Evolutionary conservation across 805 yeast genomes (phyloP).

Genomic region (Candida sonorensis): DNA sequence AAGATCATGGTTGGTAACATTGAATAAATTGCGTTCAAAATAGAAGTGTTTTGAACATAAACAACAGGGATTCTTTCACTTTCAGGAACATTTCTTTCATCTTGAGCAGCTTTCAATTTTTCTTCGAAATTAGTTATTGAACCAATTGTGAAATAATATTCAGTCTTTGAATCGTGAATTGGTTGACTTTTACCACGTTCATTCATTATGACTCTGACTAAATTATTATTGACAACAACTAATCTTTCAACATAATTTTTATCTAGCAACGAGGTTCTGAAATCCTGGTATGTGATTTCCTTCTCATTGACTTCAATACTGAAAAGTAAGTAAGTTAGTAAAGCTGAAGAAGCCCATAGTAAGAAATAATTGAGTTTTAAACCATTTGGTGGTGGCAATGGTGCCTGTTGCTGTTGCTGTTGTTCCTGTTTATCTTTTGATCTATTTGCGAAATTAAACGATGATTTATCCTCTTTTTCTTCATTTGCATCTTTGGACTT

Average conservation of each 20-base stretch:
- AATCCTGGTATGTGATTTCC: slow-evolving; percentile 55
- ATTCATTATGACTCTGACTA: slow-evolving; percentile 64
- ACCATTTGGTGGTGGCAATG: background rate
- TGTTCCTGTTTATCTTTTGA: background rate
- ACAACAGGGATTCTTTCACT: slow-evolving; percentile 71
- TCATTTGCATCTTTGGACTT: background rate
- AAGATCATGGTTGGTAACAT: slow-evolving; percentile 76
- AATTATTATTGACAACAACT: slow-evolving; percentile 63
- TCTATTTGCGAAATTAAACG: too few relatives aligned
- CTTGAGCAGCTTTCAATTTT: slow-evolving; percentile 69
- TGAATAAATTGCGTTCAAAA: slow-evolving; percentile 57
- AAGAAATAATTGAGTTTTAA: slow-evolving; percentile 15
- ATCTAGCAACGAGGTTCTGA: slow-evolving; percentile 70
- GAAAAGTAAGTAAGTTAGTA: slow-evolving; percentile 13
- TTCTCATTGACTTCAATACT: slow-evolving; percentile 18
- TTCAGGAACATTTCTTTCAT: slow-evolving; percentile 57
- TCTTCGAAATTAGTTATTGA: slow-evolving; percentile 82
- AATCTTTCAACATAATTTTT: slow-evolving; percentile 72
- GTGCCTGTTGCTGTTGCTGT: background rate
- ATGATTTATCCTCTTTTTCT: too few relatives aligned
- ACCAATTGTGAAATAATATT: slow-evolving; percentile 70
- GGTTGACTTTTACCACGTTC: slow-evolving; percentile 31
- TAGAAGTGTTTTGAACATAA: slow-evolving; percentile 62
- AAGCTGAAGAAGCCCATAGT: slow-evolving; percentile 15
- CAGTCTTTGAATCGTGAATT: slow-evolving; percentile 19